These are phyloP conservation scores for Zangia roseola DNA, from an alignment of 768 basidiomycete genomes.

Conservation along the genomic window DNA sequence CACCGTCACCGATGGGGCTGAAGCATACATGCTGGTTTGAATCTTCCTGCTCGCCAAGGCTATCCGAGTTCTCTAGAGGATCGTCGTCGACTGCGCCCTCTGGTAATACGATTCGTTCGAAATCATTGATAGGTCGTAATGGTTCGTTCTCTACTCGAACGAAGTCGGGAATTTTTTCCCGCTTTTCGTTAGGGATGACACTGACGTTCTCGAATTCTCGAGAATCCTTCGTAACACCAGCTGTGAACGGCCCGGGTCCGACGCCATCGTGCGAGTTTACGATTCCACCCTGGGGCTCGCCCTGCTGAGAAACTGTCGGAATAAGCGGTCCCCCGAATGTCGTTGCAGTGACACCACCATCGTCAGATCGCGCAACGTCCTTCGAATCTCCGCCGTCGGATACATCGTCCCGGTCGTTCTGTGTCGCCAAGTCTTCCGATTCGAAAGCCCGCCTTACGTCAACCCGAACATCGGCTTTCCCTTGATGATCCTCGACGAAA, in stretches of 20 bases:
- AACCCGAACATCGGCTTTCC: no score
- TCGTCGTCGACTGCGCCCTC: not conserved
- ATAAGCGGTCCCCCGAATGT: not conserved
- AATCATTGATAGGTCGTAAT: not conserved
- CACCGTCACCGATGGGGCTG: not conserved
- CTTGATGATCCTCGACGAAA: slow-evolving; percentile 3
- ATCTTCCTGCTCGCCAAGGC: not conserved
- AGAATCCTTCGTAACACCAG: not conserved
- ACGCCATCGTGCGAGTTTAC: not conserved
- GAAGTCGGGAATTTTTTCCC: not conserved
- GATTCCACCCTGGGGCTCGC: not conserved
- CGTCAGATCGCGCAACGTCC: not conserved
- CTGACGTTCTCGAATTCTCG: not conserved
- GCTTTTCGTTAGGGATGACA: not conserved
- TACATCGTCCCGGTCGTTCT: not conserved
- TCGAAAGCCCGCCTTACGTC: not conserved
- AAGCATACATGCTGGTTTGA: not conserved
- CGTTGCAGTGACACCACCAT: not conserved
- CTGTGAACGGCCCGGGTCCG: not conserved
- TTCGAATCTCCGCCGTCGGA: not conserved
- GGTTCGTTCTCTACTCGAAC: not conserved
- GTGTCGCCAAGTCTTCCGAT: not conserved
- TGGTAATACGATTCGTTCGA: not conserved
- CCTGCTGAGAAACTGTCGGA: not conserved
- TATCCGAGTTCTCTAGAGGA: not conserved